Evolutionary conservation across 495 filamentous ascomycete species (phyloP), one percentile per base, ranked within the genome.

Genomic region (Cudoniella acicularis): DNA sequence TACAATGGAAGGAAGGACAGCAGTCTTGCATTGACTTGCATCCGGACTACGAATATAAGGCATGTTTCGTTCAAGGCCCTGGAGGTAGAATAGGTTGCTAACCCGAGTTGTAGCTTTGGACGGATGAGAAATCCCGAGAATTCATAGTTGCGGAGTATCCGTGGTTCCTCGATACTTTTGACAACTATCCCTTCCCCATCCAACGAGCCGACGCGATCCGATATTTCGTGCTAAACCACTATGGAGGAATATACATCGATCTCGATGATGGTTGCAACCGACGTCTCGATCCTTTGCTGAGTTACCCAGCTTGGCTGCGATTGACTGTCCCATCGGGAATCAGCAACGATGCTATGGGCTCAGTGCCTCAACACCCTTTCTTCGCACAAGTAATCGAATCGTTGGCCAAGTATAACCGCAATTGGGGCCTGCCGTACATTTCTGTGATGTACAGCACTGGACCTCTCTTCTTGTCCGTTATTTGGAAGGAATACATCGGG

Each of bases 381-480:
- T 95, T 93, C 79, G 75, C 84, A 10, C 79, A 77, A 41, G 81
- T 88, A 23, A 91, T 92, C 55, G 84, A 89, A 62, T 75, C 77
- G 16, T 75, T 96, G 41, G 78, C 86, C 52, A 69, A 73, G 3
- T 96, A 91, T 70, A 81, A 92, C 67, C 82, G 83, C 61, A 84
- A 84, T 65, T 96, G 88, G 87, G 70, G 83, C 36, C 77, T 94
- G 41, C 90, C 91, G 0, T 96, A 94, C 70, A 87, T 94, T 59
- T 93, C 89, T 18, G 87, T 96, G 61, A 96, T 92, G 87, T 92
- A 88, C 63, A 83, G 83, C 17, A 94, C 90, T 10, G 91, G 91
- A 10, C 91, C 91, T 20, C 77, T 94, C 57, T 96, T 93, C 73
- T 75, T 92, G 56, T 90, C 85, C 42, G 85, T 92, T 26, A 82